Evolutionary conservation across 805 yeast species (phyloP).

Genomic region (Sugiyamaella americana): DNA sequence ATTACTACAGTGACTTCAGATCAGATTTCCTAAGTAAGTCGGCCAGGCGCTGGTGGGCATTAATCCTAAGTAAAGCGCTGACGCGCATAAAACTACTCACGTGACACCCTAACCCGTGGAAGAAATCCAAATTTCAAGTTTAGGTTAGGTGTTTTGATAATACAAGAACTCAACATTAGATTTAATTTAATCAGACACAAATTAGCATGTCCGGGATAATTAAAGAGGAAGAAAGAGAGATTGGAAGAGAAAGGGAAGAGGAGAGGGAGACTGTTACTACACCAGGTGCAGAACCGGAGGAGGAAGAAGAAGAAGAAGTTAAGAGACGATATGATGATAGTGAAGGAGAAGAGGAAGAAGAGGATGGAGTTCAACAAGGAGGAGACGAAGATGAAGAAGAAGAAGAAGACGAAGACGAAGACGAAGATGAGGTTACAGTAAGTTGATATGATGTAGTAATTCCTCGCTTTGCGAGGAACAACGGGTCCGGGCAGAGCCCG

Average conservation of each 20-base stretch:
- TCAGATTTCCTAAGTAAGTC: too few species aligned
- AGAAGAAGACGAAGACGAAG: slow-evolving; percentile 82
- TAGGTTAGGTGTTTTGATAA: too few species aligned
- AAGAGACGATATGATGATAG: slow-evolving; percentile 26
- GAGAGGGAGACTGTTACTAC: too few species aligned
- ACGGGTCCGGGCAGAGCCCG: slow-evolving; percentile 44
- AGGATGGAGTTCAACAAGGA: slow-evolving; percentile 38
- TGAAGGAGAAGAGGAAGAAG: slow-evolving; percentile 59
- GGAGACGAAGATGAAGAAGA: slow-evolving; percentile 87
- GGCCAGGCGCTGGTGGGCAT: too few species aligned
- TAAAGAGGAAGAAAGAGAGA: background rate
- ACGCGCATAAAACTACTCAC: too few species aligned
- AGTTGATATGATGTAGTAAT: slow-evolving; percentile 42
- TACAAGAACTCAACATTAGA: too few species aligned
- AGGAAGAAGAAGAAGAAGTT: slow-evolving; percentile 26
- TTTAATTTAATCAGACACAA: too few species aligned
- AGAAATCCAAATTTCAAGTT: too few species aligned
- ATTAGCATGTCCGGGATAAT: too few species aligned
- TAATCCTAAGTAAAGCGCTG: too few species aligned
- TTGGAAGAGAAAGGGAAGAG: background rate
- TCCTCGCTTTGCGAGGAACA: background rate
- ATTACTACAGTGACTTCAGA: too few species aligned
- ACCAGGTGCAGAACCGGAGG: background rate
- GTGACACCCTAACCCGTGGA: too few species aligned
- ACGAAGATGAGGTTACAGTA: slow-evolving; percentile 71